Percentiles rank a stretch among this genome's conserved stretches.
Evolutionary conservation across 2,329 filamentous ascomycete genomes (phyloP).

Genomic region (Stagonosporopsis tanaceti): DNA sequence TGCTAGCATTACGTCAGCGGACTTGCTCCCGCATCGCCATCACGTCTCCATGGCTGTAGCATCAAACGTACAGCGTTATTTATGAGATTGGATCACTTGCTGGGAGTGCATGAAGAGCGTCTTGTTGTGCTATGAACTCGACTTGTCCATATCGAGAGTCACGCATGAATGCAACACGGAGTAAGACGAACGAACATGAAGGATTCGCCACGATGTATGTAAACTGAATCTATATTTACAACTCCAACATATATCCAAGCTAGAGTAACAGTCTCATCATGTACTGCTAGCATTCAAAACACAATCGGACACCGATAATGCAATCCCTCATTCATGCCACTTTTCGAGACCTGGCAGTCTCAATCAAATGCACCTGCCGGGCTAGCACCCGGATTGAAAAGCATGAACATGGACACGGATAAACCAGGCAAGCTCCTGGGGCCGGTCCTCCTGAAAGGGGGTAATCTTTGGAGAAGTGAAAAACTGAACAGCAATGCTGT

Average conservation of each 20-base stretch:
- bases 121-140: no score
- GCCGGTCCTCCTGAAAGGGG: slow-evolving; percentile 44
- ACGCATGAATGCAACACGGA: no score
- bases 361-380: slow-evolving; percentile 27
- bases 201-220: background rate
- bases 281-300: background rate
- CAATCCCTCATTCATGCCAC: slow-evolving; percentile 21
- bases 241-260: background rate
- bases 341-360: slow-evolving; percentile 23
- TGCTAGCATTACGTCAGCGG: slow-evolving; percentile 5
- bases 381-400: slow-evolving; percentile 42
- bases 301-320: slow-evolving; percentile 16
- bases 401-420: slow-evolving; percentile 40
- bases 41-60: background rate
- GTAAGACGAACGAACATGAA: background rate
- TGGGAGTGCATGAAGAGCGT: no score
- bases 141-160: no score
- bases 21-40: background rate
- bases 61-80: background rate
- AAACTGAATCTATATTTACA: slow-evolving; percentile 7
- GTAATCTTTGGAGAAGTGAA: slow-evolving; percentile 42
- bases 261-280: background rate
- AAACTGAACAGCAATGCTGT: slow-evolving; percentile 12
- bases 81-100: background rate
- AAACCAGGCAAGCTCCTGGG: slow-evolving; percentile 30